Base-by-base conservation (phyloP, 2,329 filamentous ascomycete genomes). In the Aureobasidium sp. region DNA sequence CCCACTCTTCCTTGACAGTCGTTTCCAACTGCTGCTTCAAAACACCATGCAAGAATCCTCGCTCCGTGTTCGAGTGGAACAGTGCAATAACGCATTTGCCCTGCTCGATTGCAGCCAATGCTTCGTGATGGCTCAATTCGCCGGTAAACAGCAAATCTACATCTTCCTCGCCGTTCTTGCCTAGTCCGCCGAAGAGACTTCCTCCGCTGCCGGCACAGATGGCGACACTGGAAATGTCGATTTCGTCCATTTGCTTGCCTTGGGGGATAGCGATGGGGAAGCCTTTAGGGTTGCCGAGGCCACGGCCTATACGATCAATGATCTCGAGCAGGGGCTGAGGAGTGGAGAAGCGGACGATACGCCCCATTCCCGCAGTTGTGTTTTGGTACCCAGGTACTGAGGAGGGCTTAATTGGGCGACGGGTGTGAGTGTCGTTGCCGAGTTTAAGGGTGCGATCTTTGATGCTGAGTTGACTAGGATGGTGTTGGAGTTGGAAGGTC, bases 11-110 rank as follows among this genome's bases (percentile, higher is more conserved):
- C 59, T 74, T 76, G 39, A 96, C 74, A 63, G 78, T 75, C 42
- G 78, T 77, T 67, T 85, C 78, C 68, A 97, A 75, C 72, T 86
- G 84, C 21, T 79, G 78, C 68, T 82, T 81, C 77, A 99, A 81
- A 50, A 89, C 84, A 63, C 86, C 81, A 63, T 81, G 81, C 68
- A 99, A 75, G 71, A 93, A 99, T 0, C 85, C 87, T 39, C 94
- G 80, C 78, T 99, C 94, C 0, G 90, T 94, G 74, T 97, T 97
- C 68, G 89, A 93, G 73, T 99, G 94, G 69, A 96, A 96, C 52
- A 96, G 81, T 44, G 87, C 88, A 57, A 97, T 83, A 0, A 97
- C 89, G 60, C 86, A 88, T 65, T 87, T 87, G 1, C 92, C 92
- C 63, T 86, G 83, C 77, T 97, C 92, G 32, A 89, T 90, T 1